Evolutionary conservation across 2,329 filamentous ascomycete genomes (phyloP).

Genomic region (Aspergillus calidoustus): DNA sequence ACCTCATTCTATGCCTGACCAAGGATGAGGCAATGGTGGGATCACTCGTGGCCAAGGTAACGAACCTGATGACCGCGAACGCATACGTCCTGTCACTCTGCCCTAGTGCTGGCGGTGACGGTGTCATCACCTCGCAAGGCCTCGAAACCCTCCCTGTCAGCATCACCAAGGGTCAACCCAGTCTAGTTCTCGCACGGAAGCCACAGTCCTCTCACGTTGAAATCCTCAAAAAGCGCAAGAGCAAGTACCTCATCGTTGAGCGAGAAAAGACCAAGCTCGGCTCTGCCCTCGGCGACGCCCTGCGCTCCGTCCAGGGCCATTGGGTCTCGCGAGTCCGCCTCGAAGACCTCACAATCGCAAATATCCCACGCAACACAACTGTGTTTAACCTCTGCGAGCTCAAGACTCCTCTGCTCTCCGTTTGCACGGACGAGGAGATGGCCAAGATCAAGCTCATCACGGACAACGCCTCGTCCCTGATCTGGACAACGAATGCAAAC

Average conservation of each 20-base stretch:
- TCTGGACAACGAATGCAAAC: conserved; percentile 19
- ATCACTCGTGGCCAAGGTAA: too few relatives aligned
- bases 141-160: too few relatives aligned
- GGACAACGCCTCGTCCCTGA: conserved; percentile 8
- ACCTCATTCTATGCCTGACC: background rate
- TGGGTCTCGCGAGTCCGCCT: background rate
- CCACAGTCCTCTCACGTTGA: too few relatives aligned
- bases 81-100: too few relatives aligned
- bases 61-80: too few relatives aligned
- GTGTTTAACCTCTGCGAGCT: conserved; percentile 5
- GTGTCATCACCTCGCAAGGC: too few relatives aligned
- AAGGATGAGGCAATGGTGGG: background rate
- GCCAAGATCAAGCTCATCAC: conserved; percentile 15
- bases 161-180: too few relatives aligned
- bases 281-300: background rate
- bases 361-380: background rate
- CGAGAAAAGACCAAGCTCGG: background rate
- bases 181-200: too few relatives aligned
- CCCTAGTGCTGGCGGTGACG: too few relatives aligned
- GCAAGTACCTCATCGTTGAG: too few relatives aligned
- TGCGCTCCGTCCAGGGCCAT: background rate
- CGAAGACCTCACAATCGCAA: background rate
- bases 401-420: conserved; percentile 7
- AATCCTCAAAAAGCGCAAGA: too few relatives aligned
- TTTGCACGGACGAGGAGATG: conserved; percentile 10